A percentile compares a stretch with the other conserved stretches of the same genome.
Conservation (phyloP, 2,329 filamentous ascomycete species). For the Trichophyton equinum region DNA sequence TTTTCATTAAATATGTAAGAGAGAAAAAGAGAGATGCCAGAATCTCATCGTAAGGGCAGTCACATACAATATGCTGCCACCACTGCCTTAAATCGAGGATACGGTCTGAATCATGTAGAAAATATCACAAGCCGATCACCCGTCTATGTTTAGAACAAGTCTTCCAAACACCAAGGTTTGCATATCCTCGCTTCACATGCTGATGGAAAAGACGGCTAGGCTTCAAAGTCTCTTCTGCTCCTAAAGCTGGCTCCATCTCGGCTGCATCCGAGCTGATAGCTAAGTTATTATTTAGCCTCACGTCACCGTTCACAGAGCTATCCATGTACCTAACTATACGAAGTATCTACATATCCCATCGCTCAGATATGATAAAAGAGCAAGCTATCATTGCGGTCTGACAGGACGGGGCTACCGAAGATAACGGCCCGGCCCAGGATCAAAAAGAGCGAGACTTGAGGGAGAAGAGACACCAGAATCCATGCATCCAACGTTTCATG, state of each 20-base stretch:
- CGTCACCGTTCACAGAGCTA: not conserved
- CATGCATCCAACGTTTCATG: not conserved
- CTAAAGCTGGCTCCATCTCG: not conserved
- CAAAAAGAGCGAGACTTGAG: not conserved
- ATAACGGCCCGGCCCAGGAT: not conserved
- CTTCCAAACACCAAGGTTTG: not conserved
- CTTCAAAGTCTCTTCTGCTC: not conserved
- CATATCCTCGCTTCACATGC: not conserved
- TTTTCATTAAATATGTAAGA: not conserved
- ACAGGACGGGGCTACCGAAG: not conserved
- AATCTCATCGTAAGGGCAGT: not conserved
- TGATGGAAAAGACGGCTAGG: not conserved
- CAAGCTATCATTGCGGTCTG: not conserved
- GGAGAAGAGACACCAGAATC: not conserved
- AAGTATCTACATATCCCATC: not conserved
- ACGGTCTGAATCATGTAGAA: not conserved
- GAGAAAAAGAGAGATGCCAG: not conserved
- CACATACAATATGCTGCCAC: not conserved
- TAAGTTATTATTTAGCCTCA: not conserved
- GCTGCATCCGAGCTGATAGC: not conserved
- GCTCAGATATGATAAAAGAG: not conserved
- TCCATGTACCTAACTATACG: no score
- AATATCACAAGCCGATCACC: not conserved
- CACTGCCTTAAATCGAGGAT: not conserved
- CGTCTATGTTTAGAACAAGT: not conserved